Evolutionary conservation across 176 grass and related monocot genomes (phyloP), one percentile per base, ranked within the genome.

Genomic region (Hsuehochloa calcarea): DNA sequence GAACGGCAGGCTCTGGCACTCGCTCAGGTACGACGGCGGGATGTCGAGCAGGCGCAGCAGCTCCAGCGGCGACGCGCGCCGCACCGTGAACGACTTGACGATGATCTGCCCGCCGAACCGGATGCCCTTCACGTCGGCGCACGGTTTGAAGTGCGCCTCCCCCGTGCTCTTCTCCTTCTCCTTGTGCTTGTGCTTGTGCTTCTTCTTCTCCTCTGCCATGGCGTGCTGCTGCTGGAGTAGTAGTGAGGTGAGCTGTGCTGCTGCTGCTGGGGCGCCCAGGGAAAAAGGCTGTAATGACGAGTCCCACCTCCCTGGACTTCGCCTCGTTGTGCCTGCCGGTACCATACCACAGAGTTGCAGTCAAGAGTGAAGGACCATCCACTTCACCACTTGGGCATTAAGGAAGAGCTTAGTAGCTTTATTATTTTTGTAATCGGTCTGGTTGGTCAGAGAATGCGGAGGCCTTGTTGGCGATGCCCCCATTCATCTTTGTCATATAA

Each of bases 81-180:
- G 93, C 75, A 98, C 96, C 46, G 96, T 98, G 89, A 98, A 95
- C 63, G 96, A 98, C 81, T 93, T 95, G 25, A 98, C 93, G 41
- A 98, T 91, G 82, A 98, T 93, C 83, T 98, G 96, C 31, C 91
- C 91, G 13, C 96, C 93, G 77, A 98, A 98, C 8, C 96, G 87
- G 79, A 98, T 79, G 44, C 96, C 96, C 82, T 98, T 95, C 45
- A 93, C 89, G 77, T 98, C 96, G 23, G 65, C 78, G 91, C 93
- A 85, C 14, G 96, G 83, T 85, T 90, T 95, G 96, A 98, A 98
- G 82, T 92, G 91, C 47, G 85, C 82, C 75, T 87, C 77, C 60
- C 86, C 91, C 9, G 81, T 49, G 51, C 29, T 20, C 70, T 87
- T 17, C 50, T 84, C 17, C 81, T 89, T 68, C 55, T 85, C 29